phyloP scores from a whole-genome alignment of 2,329 filamentous ascomycete species.

The Stachybotrys elegans region DNA sequence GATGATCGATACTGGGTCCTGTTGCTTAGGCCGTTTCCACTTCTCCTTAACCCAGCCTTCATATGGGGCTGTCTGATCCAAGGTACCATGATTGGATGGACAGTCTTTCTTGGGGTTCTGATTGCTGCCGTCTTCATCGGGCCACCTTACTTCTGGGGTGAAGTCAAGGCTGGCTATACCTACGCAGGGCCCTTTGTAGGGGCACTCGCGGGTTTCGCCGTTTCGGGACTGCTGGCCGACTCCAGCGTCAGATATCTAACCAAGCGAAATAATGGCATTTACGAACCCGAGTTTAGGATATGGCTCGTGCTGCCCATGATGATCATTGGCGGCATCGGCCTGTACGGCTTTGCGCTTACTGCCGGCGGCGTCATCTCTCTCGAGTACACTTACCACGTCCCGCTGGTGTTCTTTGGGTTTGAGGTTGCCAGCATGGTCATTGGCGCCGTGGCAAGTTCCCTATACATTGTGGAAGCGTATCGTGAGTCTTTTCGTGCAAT shows the following conservation, averaged over 20 bases:
- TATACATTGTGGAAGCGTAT: slow-evolving; percentile 93
- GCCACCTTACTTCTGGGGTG: slow-evolving; percentile 74
- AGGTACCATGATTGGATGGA: slow-evolving; percentile 91
- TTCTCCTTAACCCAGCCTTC: slow-evolving; percentile 81
- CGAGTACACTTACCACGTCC: slow-evolving; percentile 66
- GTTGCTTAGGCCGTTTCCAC: slow-evolving; percentile 69
- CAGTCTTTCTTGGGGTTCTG: slow-evolving; percentile 83
- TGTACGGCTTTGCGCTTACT: slow-evolving; percentile 81
- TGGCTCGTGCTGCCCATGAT: slow-evolving; percentile 78
- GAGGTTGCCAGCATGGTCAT: slow-evolving; percentile 89
- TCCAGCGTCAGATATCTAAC: slow-evolving; percentile 67
- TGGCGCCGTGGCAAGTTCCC: slow-evolving; percentile 75
- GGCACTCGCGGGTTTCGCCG: slow-evolving; percentile 67
- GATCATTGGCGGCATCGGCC: slow-evolving; percentile 68
- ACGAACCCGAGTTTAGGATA: slow-evolving; percentile 89
- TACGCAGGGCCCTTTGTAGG: slow-evolving; percentile 85
- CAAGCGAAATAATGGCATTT: slow-evolving; percentile 69
- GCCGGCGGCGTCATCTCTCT: slow-evolving; percentile 49
- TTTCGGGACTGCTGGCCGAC: slow-evolving; percentile 74
- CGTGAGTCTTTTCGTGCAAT: slow-evolving; percentile 45
- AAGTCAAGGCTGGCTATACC: slow-evolving; percentile 78
- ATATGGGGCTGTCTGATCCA: slow-evolving; percentile 77
- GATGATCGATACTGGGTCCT: slow-evolving; percentile 66
- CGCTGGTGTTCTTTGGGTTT: slow-evolving; percentile 77
- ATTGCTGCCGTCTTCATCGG: slow-evolving; percentile 78